Percentiles rank a stretch among this genome's conserved stretches.
phyloP scores from a whole-genome alignment of 495 filamentous ascomycete genomes.

The Aspergillus ellipticus region DNA sequence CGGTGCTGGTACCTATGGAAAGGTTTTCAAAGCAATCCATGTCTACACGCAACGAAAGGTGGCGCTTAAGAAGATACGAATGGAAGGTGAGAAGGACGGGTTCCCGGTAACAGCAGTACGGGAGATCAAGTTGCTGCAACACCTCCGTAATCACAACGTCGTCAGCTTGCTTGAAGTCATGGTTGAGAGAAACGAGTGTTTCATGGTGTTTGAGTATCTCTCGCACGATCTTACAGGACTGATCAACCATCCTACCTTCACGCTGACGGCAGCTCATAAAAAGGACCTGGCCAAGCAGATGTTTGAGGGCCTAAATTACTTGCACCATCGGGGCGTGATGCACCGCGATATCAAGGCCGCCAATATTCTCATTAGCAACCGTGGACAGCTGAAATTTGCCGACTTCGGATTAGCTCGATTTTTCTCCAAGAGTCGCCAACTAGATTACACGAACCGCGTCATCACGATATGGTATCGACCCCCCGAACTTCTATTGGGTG shows the following conservation, averaged over 20 bases:
- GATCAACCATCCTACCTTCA: conserved; percentile 92
- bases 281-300: conserved; percentile 93
- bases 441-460: conserved; percentile 98
- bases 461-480: conserved; percentile 96
- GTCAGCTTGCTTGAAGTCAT: conserved; percentile 84
- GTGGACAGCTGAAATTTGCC: conserved; percentile 84
- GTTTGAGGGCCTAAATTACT: conserved; percentile 90
- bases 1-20: conserved; percentile 90
- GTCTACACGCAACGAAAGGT: conserved; percentile 89
- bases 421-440: conserved; percentile 84
- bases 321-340: conserved; percentile 88
- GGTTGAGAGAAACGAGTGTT: conserved; percentile 98
- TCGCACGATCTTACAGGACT: conserved; percentile 87
- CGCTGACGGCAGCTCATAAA: conserved; percentile 79
- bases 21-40: conserved; percentile 97
- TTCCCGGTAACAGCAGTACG: conserved; percentile 96
- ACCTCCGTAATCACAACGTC: conserved; percentile 86
- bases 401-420: conserved; percentile 98
- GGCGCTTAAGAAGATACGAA: conserved; percentile 87
- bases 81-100: conserved; percentile 96
- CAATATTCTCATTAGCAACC: conserved; percentile 89
- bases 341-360: conserved; percentile 95
- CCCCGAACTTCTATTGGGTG: conserved; percentile 88
- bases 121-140: conserved; percentile 94
- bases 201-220: conserved; percentile 99